phyloP scores from a whole-genome alignment of 2,329 filamentous ascomycete species.

The Graphium sp. region DNA sequence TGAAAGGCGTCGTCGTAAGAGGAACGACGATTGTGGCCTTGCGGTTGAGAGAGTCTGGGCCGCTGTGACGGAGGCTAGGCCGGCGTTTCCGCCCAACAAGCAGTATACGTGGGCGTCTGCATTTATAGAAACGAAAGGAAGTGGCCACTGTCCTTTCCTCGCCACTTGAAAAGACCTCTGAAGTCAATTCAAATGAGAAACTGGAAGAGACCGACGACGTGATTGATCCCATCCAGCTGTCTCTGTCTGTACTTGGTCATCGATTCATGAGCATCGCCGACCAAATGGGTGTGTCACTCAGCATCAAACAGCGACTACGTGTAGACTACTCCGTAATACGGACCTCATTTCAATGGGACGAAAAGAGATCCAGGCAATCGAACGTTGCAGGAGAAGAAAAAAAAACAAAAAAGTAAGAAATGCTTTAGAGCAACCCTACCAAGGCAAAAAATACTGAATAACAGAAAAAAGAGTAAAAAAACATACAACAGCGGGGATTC shows the following conservation, averaged over 20 bases:
- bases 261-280: no score
- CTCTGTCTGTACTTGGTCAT: no score
- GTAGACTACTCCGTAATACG: no score
- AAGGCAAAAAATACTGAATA: not conserved
- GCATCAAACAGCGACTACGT: no score
- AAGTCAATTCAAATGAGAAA: no score
- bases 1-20: constrained; percentile 42
- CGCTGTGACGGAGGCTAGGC: constrained; percentile 63
- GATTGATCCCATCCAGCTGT: no score
- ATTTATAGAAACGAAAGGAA: not conserved
- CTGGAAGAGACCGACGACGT: no score
- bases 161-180: no score
- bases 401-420: constrained; percentile 1
- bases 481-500: no score
- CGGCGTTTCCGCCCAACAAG: constrained; percentile 70
- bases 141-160: not conserved
- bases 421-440: not conserved
- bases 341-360: no score
- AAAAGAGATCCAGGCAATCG: no score
- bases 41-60: constrained; percentile 43
- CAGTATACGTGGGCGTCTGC: constrained; percentile 51
- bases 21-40: constrained; percentile 66
- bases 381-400: not conserved
- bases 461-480: not conserved
- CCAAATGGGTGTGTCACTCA: no score